A percentile compares a stretch with the other conserved stretches of the same genome.
Evolutionary conservation across 345 rosid species (phyloP).

Genomic region (Firmiana major): DNA sequence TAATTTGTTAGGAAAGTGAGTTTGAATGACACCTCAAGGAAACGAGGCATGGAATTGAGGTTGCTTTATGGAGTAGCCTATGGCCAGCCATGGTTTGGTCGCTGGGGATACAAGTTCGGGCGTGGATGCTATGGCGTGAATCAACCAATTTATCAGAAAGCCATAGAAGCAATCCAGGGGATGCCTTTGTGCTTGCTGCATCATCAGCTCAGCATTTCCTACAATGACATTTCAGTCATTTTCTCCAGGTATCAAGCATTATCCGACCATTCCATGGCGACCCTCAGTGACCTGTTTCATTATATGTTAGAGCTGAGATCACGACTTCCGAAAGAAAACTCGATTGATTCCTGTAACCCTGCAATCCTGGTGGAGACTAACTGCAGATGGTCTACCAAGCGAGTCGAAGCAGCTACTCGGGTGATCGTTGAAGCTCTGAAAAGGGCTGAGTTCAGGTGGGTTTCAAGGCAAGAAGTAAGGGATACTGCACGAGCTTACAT

Average conservation of each 20-base stretch:
- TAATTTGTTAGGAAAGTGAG: slow-evolving; percentile 64
- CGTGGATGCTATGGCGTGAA: slow-evolving; percentile 76
- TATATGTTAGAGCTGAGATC: slow-evolving; percentile 67
- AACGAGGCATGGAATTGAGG: slow-evolving; percentile 78
- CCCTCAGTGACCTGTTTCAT: slow-evolving; percentile 63
- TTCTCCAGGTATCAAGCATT: slow-evolving; percentile 70
- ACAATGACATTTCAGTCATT: slow-evolving; percentile 50
- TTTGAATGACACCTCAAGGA: slow-evolving; percentile 59
- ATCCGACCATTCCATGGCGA: slow-evolving; percentile 49
- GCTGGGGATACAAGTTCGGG: slow-evolving; percentile 77
- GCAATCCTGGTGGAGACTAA: slow-evolving; percentile 41
- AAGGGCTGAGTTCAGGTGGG: slow-evolving; percentile 60
- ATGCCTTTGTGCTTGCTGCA: slow-evolving; percentile 56
- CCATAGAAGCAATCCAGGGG: slow-evolving; percentile 62
- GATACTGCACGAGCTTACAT: slow-evolving; percentile 85
- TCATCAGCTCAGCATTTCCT: slow-evolving; percentile 36
- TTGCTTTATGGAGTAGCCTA: slow-evolving; percentile 67
- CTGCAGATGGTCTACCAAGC: slow-evolving; percentile 84
- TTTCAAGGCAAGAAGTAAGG: slow-evolving; percentile 90
- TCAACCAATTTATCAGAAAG: slow-evolving; percentile 59
- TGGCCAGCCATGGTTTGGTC: slow-evolving; percentile 77
- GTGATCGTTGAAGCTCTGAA: slow-evolving; percentile 76
- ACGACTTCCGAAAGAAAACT: slow-evolving; percentile 52
- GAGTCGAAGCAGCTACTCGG: slow-evolving; percentile 81
- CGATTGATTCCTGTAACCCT: slow-evolving; percentile 29